Base-by-base conservation (phyloP, 192 early-diverging fungal species). In the Phlyctochytrium planicorne region DNA sequence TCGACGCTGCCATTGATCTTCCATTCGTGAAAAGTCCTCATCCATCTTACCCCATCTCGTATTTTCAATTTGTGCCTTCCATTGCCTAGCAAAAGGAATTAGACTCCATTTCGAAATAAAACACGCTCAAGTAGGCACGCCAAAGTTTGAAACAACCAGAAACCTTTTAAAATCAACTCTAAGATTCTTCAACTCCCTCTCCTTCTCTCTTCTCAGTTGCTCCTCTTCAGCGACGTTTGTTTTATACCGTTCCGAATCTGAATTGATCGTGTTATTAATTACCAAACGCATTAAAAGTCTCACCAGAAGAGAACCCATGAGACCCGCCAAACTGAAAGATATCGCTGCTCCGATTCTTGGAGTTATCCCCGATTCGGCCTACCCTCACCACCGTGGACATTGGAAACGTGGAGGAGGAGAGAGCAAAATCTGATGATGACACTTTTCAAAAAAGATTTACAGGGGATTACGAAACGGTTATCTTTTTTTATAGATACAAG, bases 401-500 rank as follows among this genome's bases (percentile, higher is more conserved):
- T n/a, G n/a, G n/a, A n/a, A n/a, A n/a, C n/a, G n/a, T n/a, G n/a
- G n/a, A n/a, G n/a, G n/a, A n/a, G n/a, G n/a, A n/a, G n/a, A n/a
- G n/a, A n/a, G n/a, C n/a, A n/a, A n/a, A n/a, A n/a, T n/a, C n/a
- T n/a, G n/a, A n/a, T n/a, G n/a, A n/a, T n/a, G n/a, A n/a, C n/a
- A n/a, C n/a, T n/a, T n/a, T n/a, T n/a, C n/a, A n/a, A n/a, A n/a
- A n/a, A n/a, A n/a, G n/a, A n/a, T n/a, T n/a, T n/a, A n/a, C n/a
- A n/a, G n/a, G n/a, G n/a, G n/a, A n/a, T n/a, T n/a, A n/a, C n/a
- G n/a, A n/a, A n/a, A n/a, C n/a, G n/a, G n/a, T 34, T 61, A 78
- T 30, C 77, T 55, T 30, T 75, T 75, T 35, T 72, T 72, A 60
- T 79, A 79, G n/a, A 79, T 30, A 56, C 78, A 79, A 2, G 78